These are phyloP conservation scores for Odontarrhena argentea DNA, from an alignment of 345 rosid species.

Conservation along the genomic window DNA sequence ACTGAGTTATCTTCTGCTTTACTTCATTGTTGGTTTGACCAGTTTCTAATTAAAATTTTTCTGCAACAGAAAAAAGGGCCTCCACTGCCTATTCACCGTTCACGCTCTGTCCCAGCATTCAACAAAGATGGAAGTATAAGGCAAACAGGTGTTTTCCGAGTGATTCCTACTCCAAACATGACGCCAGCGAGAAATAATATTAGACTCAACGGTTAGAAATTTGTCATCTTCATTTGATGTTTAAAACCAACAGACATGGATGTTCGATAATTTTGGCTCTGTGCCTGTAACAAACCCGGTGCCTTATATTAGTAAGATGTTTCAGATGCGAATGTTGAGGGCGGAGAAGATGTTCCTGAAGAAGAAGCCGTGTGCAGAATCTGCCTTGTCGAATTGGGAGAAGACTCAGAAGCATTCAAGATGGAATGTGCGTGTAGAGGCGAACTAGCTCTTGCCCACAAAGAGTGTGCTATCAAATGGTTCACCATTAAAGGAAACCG, in stretches of 20 bases:
- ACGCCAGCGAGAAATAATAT: constrained; percentile 35
- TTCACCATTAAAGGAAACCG: constrained; percentile 96
- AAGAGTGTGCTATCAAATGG: constrained; percentile 94
- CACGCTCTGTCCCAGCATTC: constrained; percentile 80
- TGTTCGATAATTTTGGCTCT: background rate
- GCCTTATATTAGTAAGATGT: constrained; percentile 69
- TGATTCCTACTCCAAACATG: constrained; percentile 64
- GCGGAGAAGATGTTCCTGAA: constrained; percentile 81
- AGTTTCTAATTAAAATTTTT: background rate
- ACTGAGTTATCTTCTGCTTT: constrained; percentile 15
- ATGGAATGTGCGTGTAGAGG: constrained; percentile 99
- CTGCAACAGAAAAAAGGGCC: constrained; percentile 60
- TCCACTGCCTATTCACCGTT: constrained; percentile 65
- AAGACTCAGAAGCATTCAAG: constrained; percentile 82
- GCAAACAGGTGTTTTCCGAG: constrained; percentile 58
- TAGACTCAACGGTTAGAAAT: constrained; percentile 26
- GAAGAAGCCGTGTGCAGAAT: constrained; percentile 96
- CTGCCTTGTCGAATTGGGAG: constrained; percentile 81
- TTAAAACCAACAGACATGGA: background rate
- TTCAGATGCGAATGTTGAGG: constrained; percentile 64
- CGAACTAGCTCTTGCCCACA: constrained; percentile 86
- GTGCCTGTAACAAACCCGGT: constrained; percentile 38
- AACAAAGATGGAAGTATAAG: constrained; percentile 58
- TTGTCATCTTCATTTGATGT: constrained; percentile 40
- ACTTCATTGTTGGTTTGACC: constrained; percentile 28